These are phyloP conservation scores for Stevia rebaudiana DNA, from an alignment of 140 eudicot species.

Conservation along the genomic window DNA sequence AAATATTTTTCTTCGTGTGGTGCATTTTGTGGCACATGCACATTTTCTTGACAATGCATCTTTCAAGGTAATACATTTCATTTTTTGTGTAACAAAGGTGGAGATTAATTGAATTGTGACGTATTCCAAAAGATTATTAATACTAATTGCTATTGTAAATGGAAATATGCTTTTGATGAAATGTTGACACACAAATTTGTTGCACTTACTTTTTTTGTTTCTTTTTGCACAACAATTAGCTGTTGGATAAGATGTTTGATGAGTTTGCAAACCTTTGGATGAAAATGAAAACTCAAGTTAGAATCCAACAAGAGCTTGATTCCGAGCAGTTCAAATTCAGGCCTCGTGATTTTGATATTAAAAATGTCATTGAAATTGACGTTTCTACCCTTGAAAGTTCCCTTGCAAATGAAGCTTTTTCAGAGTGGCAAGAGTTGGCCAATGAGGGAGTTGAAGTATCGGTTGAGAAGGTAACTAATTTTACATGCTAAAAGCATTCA, in stretches of 20 bases:
- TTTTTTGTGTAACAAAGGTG: not conserved
- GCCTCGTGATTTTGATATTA: conserved; percentile 71
- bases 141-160: not conserved
- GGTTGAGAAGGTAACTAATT: conserved; percentile 41
- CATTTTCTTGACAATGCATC: conserved; percentile 51
- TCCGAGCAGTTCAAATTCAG: conserved; percentile 61
- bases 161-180: not conserved
- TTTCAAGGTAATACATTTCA: conserved; percentile 36
- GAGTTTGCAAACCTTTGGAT: conserved; percentile 64
- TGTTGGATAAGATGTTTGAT: conserved; percentile 54
- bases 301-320: conserved; percentile 45
- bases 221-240: conserved; percentile 26
- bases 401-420: conserved; percentile 44
- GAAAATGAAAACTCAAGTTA: conserved; percentile 50
- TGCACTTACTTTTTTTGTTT: conserved; percentile 12
- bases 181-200: not conserved
- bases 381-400: conserved; percentile 45
- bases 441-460: conserved; percentile 52
- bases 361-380: conserved; percentile 55
- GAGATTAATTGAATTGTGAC: not conserved
- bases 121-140: not conserved
- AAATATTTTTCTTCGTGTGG: conserved; percentile 51
- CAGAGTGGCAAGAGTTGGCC: conserved; percentile 80
- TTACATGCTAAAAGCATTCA: not conserved
- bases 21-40: conserved; percentile 45